phyloP scores from a whole-genome alignment of 768 basidiomycete species.

The Rhodotorula kratochvilovae region DNA sequence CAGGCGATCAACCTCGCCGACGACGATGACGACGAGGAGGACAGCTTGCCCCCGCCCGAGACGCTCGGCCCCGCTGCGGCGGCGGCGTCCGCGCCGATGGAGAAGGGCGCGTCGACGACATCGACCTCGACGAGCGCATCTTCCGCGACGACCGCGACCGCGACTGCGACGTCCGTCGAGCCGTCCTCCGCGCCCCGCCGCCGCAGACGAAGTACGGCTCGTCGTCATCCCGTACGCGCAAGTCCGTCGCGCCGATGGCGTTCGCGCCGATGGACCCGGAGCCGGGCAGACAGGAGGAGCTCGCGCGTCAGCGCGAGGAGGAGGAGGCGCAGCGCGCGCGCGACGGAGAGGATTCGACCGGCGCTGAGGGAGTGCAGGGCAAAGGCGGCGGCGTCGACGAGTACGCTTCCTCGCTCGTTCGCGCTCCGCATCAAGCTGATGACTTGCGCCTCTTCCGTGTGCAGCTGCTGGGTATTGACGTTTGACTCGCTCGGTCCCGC shows the following conservation, averaged over 20 bases:
- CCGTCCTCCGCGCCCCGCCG: too few species aligned
- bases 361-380: background rate
- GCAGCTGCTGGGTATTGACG: slow-evolving; percentile 74
- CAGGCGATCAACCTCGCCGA: background rate
- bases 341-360: background rate
- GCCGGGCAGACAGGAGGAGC: background rate
- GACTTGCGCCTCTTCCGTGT: too few species aligned
- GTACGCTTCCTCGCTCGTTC: background rate
- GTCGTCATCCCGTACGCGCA: too few species aligned
- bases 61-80: background rate
- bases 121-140: background rate
- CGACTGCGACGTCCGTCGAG: background rate
- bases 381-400: background rate
- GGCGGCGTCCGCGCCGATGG: background rate
- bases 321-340: background rate
- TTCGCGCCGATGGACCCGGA: slow-evolving; percentile 7
- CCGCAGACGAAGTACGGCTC: background rate
- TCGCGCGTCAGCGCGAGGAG: background rate
- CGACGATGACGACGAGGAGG: background rate
- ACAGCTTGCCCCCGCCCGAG: background rate
- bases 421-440: too few species aligned
- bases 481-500: slow-evolving; percentile 78
- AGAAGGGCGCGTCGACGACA: background rate
- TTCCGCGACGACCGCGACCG: too few species aligned
- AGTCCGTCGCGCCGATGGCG: background rate